Evolutionary conservation across 805 yeast species (phyloP).

Genomic region (Yarrowia bubula): DNA sequence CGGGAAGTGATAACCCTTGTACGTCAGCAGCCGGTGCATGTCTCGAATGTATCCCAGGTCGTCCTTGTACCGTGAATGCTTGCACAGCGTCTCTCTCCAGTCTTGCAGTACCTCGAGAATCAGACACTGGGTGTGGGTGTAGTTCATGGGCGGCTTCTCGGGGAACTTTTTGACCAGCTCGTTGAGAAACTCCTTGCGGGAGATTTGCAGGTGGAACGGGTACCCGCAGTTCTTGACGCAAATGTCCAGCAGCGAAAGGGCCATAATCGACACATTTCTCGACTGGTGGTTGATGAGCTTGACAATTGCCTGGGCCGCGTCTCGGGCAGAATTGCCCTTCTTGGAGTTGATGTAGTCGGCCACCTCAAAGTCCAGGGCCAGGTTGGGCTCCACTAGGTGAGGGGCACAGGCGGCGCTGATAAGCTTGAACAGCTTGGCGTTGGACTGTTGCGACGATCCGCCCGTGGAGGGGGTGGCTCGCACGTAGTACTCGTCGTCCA

Average conservation of each 20-base stretch:
- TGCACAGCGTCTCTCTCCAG: constrained; percentile 94
- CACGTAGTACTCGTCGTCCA: constrained; percentile 23
- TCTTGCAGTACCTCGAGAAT: constrained; percentile 90
- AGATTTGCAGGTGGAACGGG: constrained; percentile 91
- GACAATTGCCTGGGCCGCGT: constrained; percentile 85
- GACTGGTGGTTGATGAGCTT: constrained; percentile 78
- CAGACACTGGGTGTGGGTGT: constrained; percentile 77
- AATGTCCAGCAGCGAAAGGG: constrained; percentile 73
- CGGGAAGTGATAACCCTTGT: constrained; percentile 93
- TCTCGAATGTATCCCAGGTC: constrained; percentile 91
- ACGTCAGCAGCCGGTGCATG: constrained; percentile 86
- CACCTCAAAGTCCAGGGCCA: constrained; percentile 83
- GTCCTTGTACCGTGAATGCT: constrained; percentile 82
- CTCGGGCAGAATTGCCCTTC: constrained; percentile 87
- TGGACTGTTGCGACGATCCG: constrained; percentile 17
- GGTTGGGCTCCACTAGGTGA: constrained; percentile 77
- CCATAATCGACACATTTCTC: constrained; percentile 79
- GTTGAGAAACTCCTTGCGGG: constrained; percentile 90
- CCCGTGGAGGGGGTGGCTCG: constrained; percentile 1
- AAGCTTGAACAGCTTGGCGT: constrained; percentile 22
- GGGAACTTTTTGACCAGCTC: constrained; percentile 92
- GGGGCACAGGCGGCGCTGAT: constrained; percentile 73
- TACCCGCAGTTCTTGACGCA: constrained; percentile 97
- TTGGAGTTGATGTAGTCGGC: constrained; percentile 91
- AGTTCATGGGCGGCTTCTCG: constrained; percentile 86